A percentile compares a stretch with the other conserved stretches of the same genome.
These are phyloP conservation scores for Colletotrichum sp. DNA, from an alignment of 2,329 filamentous ascomycete species.

Conservation along the genomic window DNA sequence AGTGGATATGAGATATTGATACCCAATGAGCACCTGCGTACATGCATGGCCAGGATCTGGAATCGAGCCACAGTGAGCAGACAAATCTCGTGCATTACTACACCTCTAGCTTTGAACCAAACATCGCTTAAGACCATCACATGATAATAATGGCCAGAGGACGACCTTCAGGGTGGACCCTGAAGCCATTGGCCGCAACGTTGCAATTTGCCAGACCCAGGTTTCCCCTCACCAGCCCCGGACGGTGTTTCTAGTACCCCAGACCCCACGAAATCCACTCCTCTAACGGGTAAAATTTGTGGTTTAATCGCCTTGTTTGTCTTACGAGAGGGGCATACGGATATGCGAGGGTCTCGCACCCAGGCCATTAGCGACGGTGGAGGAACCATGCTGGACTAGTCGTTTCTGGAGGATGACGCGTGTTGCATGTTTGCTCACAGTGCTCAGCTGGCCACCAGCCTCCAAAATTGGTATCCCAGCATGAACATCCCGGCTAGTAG, in stretches of 20 bases:
- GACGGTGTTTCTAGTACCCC: not conserved
- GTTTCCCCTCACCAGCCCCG: not conserved
- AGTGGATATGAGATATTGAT: not conserved
- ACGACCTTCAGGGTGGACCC: not conserved
- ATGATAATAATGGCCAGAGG: not conserved
- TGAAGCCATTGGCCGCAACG: not conserved
- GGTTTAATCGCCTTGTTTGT: not conserved
- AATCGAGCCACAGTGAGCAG: not conserved
- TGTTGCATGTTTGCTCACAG: not conserved
- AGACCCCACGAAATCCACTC: constrained; percentile 10
- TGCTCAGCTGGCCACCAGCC: not conserved
- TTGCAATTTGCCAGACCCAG: not conserved
- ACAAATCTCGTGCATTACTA: not conserved
- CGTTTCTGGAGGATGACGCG: not conserved
- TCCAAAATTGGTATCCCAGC: not conserved
- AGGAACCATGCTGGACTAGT: not conserved
- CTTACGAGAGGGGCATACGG: not conserved
- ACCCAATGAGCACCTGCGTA: not conserved
- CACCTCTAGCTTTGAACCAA: not conserved
- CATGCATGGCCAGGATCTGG: not conserved
- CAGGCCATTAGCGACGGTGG: not conserved
- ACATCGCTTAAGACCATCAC: not conserved
- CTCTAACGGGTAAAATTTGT: not conserved
- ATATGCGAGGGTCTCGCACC: not conserved
- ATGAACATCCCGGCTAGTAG: not conserved